Base-by-base conservation (phyloP, 2,329 filamentous ascomycete species). In the Aspergillus candidus region DNA sequence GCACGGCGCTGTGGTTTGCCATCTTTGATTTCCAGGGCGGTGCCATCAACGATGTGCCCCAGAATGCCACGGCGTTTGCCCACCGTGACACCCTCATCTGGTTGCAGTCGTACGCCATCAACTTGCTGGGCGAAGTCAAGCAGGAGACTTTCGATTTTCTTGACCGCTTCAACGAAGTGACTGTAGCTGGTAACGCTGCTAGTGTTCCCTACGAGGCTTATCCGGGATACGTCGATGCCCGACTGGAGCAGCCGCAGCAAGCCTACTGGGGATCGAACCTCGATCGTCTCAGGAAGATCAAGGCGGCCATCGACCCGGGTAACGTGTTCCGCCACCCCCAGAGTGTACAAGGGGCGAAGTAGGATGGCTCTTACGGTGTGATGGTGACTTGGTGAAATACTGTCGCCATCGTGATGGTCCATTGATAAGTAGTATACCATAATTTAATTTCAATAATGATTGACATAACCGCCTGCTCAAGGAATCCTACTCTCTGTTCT, bases 1-100 rank as follows among this genome's bases (percentile, higher is more conserved):
- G 73, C 4, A 79, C 77, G 0, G 59, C 74, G 4, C 49, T 79
- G 2, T 82, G 80, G 77, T 76, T 77, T 55, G 65, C 79, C 46
- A 78, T 82, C 36, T 83, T 83, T 55, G 77, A 82, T 56, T 72
- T 77, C 0, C 69, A 73, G n/a, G 80, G 80, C 37, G 80, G 81
- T 7, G 79, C 77, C 17, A 72, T 80, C 43, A 72, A 68, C 51
- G 78, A 83, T 45, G 66, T 77, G 1, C 62, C 78, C 0, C 57
- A 60, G 45, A 69, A 79, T 48, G 74, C 73, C 11, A 82, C 80
- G 0, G 74, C 79, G 7, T 84, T 80, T 53, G 73, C 75, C 0
- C 80, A 84, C 54, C 75, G 81, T 38, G 77, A 84, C 67, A 78
- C 79, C 50, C 53, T 82, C 32, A 73, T 82, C 61, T 82, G 79